phyloP scores from a whole-genome alignment of 139 green algal genomes.

The Monoraphidium neglectum region DNA sequence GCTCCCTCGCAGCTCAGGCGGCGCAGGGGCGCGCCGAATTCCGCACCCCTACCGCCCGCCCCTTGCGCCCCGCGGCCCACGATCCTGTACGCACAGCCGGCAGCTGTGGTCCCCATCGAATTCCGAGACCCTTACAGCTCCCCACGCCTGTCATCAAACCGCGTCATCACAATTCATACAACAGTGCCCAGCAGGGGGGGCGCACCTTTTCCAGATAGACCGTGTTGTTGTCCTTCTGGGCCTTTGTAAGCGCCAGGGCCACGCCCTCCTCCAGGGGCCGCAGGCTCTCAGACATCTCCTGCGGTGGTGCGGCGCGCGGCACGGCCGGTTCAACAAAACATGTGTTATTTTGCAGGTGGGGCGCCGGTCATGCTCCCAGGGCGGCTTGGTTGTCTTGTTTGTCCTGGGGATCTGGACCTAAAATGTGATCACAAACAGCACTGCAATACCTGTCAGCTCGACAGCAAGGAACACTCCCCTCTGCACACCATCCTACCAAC shows the following conservation, averaged over 20 bases:
- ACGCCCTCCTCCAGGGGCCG: constrained; percentile 44
- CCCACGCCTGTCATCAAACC: neutral
- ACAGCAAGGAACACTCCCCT: too few species aligned
- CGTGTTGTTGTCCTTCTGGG: constrained; percentile 61
- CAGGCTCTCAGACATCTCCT: constrained; percentile 45
- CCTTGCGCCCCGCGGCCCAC: too few species aligned
- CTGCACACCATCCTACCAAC: too few species aligned
- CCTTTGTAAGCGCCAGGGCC: constrained; percentile 37
- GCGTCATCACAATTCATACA: neutral
- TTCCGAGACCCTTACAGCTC: neutral
- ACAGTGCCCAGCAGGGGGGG: neutral
- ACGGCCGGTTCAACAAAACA: constrained; percentile 11
- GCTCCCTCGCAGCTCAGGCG: too few species aligned
- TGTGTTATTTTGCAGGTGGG: neutral
- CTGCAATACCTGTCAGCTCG: too few species aligned
- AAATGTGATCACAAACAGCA: too few species aligned
- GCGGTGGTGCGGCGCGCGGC: constrained; percentile 26
- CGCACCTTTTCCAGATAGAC: constrained; percentile 57
- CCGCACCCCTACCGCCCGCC: too few species aligned
- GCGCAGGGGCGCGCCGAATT: too few species aligned
- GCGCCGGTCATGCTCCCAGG: too few species aligned
- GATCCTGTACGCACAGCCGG: neutral
- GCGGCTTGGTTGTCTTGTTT: too few species aligned
- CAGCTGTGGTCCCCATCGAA: too few species aligned
- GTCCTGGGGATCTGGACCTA: too few species aligned